phyloP scores from a whole-genome alignment of 192 early-diverging fungal species.

The Helicostylum pulchrum region DNA sequence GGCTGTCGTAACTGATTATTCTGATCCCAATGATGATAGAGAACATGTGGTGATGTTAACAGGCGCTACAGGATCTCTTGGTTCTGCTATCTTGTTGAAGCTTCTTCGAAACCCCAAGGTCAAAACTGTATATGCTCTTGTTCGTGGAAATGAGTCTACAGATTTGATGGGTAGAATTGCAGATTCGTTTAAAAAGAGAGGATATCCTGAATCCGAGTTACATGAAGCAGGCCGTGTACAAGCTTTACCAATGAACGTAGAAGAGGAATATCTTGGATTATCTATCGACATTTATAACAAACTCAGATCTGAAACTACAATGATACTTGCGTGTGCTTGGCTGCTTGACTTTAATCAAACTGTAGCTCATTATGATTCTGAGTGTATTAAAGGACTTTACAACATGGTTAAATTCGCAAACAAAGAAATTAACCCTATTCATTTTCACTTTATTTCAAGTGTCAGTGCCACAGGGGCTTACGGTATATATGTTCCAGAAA shows the following conservation, averaged over 20 bases:
- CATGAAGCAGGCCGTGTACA: conserved; percentile 1
- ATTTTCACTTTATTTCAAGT: conserved; percentile 31
- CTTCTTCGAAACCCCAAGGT: conserved; percentile 18
- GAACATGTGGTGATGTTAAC: conserved; percentile 31
- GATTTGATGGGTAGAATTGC: conserved; percentile 7
- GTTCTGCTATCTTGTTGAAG: conserved; percentile 21
- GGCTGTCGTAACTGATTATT: not conserved
- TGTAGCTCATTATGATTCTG: conserved; percentile 30
- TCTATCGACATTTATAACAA: conserved; percentile 14
- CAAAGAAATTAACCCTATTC: conserved; percentile 16
- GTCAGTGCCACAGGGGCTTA: conserved; percentile 24
- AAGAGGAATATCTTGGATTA: conserved; percentile 27
- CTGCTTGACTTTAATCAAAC: conserved; percentile 34
- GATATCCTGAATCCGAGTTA: conserved; percentile 15
- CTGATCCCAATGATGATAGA: not conserved
- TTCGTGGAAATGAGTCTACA: conserved; percentile 26
- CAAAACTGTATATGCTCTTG: conserved; percentile 28
- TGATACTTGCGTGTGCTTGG: conserved; percentile 34
- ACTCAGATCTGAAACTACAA: conserved; percentile 25
- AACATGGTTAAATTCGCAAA: conserved; percentile 27
- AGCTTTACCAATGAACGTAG: conserved; percentile 22
- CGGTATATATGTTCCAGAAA: conserved; percentile 10
- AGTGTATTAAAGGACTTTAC: conserved; percentile 27
- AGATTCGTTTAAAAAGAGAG: conserved; percentile 20
- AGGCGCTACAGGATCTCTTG: conserved; percentile 38